Evolutionary conservation across 768 basidiomycete genomes (phyloP), one percentile per base, ranked within the genome.

Genomic region (Pleurotus citrinopileatus): DNA sequence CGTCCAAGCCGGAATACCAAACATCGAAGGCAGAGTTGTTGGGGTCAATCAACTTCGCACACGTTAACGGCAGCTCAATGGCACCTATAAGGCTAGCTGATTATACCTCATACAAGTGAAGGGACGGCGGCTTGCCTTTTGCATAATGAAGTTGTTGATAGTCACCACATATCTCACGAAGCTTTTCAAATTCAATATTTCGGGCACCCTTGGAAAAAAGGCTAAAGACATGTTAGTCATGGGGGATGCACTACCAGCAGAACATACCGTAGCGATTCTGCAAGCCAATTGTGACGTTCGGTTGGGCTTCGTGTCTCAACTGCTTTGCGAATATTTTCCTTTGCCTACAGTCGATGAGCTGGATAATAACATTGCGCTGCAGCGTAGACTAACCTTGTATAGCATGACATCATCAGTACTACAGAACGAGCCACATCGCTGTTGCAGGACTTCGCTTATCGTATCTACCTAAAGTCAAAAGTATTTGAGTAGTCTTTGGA

Each of bases 341-440:
- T 88, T 1, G 96, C 96, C 92, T 95, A 59, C 17, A 34, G 23
- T 36, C 12, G 22, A 54, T 32, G 34, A 48, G 43, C 55, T 42
- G 19, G 34, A 61, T 34, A 43, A 29, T 42, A 45, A 53, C 19
- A n/a, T 42, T 34, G 32, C 15, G 37, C 17, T n/a, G 10, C 50
- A 53, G 36, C 52, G 40, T 53, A 29, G 10, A 57, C 71, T 54
- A 61, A 85, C 94, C 78, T 99, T 99, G 75, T 98, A 98, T 25
- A 97, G 70, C 80, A 97, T 91, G 40, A 99, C 97, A 70, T 99
- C 97, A 64, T 98, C 97, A 2, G 95, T 88, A 60, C 95, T 95
- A 69, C 94, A 98, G 80, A 98, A 98, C 12, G 94, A 92, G 2
- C 96, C 95, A 60, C 97, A 99, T 66, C 94, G 80, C 62, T 91